These are phyloP conservation scores for Leccinum imitatum DNA, from an alignment of 768 basidiomycete species.

Conservation along the genomic window DNA sequence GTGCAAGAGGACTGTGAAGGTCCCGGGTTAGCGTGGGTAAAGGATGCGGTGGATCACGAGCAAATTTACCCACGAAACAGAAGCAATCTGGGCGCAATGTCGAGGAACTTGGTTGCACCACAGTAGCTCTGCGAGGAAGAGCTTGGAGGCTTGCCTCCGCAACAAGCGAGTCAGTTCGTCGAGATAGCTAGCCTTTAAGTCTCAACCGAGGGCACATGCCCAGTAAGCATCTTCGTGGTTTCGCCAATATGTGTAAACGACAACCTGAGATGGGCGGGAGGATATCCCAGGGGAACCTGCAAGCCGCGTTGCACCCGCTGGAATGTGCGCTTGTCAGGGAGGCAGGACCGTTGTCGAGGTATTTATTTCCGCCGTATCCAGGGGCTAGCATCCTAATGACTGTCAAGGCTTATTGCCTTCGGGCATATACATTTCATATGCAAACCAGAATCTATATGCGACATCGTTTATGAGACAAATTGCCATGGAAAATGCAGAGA, in stretches of 20 bases:
- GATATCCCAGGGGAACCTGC: background rate
- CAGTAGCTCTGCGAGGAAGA: background rate
- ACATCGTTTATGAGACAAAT: background rate
- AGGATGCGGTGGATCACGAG: background rate
- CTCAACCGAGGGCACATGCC: background rate
- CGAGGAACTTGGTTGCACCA: background rate
- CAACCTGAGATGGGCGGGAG: background rate
- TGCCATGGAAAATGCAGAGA: background rate
- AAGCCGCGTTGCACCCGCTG: background rate
- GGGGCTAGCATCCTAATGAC: background rate
- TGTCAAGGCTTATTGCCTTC: background rate
- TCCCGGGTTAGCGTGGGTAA: background rate
- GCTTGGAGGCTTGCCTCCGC: background rate
- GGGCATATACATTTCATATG: background rate
- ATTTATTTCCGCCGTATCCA: background rate
- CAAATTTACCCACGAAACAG: background rate
- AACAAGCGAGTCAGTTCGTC: background rate
- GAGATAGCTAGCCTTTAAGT: background rate
- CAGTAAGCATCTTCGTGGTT: background rate
- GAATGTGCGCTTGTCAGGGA: background rate
- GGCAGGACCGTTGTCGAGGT: background rate
- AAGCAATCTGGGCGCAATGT: background rate
- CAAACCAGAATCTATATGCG: background rate
- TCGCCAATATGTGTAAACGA: background rate
- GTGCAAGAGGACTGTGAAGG: background rate